phyloP scores from a whole-genome alignment of 306 rosid genomes.

The Delonix regia region DNA sequence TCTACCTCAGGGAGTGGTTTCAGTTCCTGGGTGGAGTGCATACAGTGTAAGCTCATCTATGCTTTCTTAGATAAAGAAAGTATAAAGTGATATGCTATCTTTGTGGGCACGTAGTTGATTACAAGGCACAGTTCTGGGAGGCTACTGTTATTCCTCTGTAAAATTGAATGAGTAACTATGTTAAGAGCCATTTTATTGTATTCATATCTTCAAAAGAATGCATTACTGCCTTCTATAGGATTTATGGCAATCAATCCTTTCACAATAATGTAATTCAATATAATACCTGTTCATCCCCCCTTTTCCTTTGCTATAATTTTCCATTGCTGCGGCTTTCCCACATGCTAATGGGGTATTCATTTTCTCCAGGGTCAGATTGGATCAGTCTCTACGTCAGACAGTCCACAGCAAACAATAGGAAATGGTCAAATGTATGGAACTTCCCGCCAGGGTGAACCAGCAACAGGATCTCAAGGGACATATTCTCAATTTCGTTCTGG shows the following conservation, averaged over 20 bases:
- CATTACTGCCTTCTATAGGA: not conserved
- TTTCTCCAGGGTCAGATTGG: slow-evolving; percentile 88
- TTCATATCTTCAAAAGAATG: slow-evolving; percentile 6
- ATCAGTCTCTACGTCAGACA: slow-evolving; percentile 72
- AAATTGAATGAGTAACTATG: not conserved
- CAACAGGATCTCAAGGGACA: slow-evolving; percentile 70
- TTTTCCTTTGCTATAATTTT: slow-evolving; percentile 14
- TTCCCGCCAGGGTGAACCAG: slow-evolving; percentile 63
- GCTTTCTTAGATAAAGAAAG: slow-evolving; percentile 30
- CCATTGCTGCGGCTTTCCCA: slow-evolving; percentile 28
- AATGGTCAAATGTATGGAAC: slow-evolving; percentile 73
- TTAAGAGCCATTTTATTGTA: slow-evolving; percentile 23
- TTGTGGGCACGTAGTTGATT: slow-evolving; percentile 25
- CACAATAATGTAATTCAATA: slow-evolving; percentile 7
- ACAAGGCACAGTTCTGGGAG: not conserved
- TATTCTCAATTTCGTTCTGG: slow-evolving; percentile 71
- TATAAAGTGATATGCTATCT: slow-evolving; percentile 20
- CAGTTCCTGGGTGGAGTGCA: slow-evolving; percentile 92
- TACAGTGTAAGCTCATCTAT: slow-evolving; percentile 69
- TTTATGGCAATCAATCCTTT: slow-evolving; percentile 3
- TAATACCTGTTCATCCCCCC: slow-evolving; percentile 23
- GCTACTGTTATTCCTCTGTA: slow-evolving; percentile 15
- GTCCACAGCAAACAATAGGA: slow-evolving; percentile 72
- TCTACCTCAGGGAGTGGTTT: slow-evolving; percentile 93
- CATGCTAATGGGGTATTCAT: slow-evolving; percentile 39